A percentile compares a stretch with the other conserved stretches of the same genome.
Conservation (phyloP, 306 rosid species). For the Pyrus bretschneideri region DNA sequence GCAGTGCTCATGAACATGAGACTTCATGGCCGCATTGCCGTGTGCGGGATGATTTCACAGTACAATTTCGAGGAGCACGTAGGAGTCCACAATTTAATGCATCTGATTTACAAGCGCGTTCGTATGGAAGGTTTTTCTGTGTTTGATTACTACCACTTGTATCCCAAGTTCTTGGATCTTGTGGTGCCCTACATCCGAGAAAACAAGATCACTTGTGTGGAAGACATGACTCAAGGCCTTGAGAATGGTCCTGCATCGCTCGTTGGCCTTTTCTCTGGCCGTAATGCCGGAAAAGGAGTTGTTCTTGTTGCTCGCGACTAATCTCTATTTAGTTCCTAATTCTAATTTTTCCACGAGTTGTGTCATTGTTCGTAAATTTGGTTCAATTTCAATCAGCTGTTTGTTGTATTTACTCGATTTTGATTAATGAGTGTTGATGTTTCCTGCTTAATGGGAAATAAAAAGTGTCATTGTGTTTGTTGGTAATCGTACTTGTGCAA, state of each 20-base stretch:
- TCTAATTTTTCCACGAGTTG: too few relatives aligned
- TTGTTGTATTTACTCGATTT: too few relatives aligned
- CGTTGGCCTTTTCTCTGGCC: not conserved
- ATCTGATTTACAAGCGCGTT: constrained; percentile 1
- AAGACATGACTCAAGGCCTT: constrained; percentile 14
- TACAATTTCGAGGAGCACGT: not conserved
- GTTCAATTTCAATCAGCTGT: too few relatives aligned
- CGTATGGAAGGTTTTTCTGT: constrained; percentile 13
- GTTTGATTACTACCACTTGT: not conserved
- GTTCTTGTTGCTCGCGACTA: not conserved
- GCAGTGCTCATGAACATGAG: constrained; percentile 10
- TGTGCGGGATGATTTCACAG: constrained; percentile 12
- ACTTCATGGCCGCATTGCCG: constrained; percentile 4
- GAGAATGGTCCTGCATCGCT: constrained; percentile 13
- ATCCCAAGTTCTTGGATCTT: constrained; percentile 11
- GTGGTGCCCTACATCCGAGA: constrained; percentile 6
- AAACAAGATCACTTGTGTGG: constrained; percentile 1
- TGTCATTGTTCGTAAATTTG: too few relatives aligned
- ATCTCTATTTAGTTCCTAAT: not conserved
- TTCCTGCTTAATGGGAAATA: too few relatives aligned
- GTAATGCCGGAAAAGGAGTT: constrained; percentile 6
- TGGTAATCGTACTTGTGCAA: too few relatives aligned
- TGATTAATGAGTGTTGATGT: too few relatives aligned
- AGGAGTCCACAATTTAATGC: constrained; percentile 10
- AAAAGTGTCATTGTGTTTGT: too few relatives aligned